Conservation (phyloP, 257 asterid species). For the Lycium ferocissimum region DNA sequence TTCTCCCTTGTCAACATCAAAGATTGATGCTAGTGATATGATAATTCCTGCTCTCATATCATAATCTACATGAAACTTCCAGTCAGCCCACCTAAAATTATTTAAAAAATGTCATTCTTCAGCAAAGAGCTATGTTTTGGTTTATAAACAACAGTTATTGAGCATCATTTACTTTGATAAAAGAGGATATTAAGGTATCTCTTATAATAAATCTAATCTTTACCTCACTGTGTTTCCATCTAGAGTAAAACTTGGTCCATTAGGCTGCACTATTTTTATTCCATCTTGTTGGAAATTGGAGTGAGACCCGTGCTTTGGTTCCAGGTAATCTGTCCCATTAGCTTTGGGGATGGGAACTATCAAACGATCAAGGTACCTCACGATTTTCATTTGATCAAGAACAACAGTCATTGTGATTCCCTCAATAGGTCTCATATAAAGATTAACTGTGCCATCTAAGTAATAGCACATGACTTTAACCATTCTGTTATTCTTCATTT, state of each 20-base stretch:
- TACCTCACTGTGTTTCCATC: slow-evolving; percentile 67
- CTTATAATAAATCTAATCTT: background rate
- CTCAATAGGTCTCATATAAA: slow-evolving; percentile 82
- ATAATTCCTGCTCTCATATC: slow-evolving; percentile 77
- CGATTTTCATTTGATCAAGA: slow-evolving; percentile 67
- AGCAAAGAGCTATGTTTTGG: background rate
- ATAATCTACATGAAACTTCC: slow-evolving; percentile 66
- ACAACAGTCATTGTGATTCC: slow-evolving; percentile 64
- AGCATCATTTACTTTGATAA: too few species aligned
- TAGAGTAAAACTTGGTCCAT: slow-evolving; percentile 48
- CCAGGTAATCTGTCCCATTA: slow-evolving; percentile 60
- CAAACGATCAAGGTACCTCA: slow-evolving; percentile 48
- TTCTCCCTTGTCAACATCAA: slow-evolving; percentile 50
- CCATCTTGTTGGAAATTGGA: background rate
- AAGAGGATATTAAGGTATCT: background rate
- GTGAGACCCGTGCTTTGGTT: background rate
- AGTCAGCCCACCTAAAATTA: slow-evolving; percentile 64
- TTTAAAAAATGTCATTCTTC: background rate
- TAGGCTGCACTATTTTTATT: slow-evolving; percentile 29
- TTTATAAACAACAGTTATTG: too few species aligned
- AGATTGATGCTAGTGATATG: slow-evolving; percentile 67
- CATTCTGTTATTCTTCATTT: slow-evolving; percentile 41
- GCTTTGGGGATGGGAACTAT: slow-evolving; percentile 69
- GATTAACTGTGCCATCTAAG: slow-evolving; percentile 63
- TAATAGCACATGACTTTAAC: slow-evolving; percentile 64